Conservation (phyloP, 495 filamentous ascomycete species). For the Penicillium bovifimosum region DNA sequence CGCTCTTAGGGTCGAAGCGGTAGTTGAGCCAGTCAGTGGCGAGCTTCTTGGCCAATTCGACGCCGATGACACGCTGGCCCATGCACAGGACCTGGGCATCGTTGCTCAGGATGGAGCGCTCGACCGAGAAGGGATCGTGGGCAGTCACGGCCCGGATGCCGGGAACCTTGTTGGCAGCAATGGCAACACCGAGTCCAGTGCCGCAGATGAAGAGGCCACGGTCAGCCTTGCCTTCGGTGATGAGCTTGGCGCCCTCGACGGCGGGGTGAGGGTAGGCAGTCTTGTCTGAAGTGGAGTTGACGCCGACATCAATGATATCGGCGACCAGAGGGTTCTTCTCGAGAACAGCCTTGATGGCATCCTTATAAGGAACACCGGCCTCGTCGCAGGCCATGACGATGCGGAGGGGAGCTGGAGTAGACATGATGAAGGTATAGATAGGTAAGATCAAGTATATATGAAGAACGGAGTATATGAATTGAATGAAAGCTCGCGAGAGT, state of each 20-base stretch:
- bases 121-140: constrained; percentile 79
- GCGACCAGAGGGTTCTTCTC: constrained; percentile 60
- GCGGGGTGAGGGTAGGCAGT: constrained; percentile 81
- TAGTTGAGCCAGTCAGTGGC: constrained; percentile 80
- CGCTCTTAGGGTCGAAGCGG: constrained; percentile 68
- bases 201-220: constrained; percentile 83
- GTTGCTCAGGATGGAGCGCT: constrained; percentile 76
- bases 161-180: constrained; percentile 80
- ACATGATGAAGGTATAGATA: constrained; percentile 24
- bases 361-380: constrained; percentile 74
- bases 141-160: constrained; percentile 82
- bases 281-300: constrained; percentile 61
- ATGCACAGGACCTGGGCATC: constrained; percentile 86
- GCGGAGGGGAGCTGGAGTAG: constrained; percentile 44
- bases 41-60: constrained; percentile 72
- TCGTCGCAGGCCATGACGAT: constrained; percentile 64
- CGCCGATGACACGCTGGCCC: constrained; percentile 76
- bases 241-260: constrained; percentile 61
- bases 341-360: constrained; percentile 69
- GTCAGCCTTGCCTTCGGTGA: constrained; percentile 63
- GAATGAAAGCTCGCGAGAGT: background rate
- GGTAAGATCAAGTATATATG: background rate
- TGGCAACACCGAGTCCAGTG: constrained; percentile 80
- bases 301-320: constrained; percentile 64
- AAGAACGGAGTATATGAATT: background rate